phyloP scores from a whole-genome alignment of 2,329 filamentous ascomycete genomes.

The Fusarium compactum region DNA sequence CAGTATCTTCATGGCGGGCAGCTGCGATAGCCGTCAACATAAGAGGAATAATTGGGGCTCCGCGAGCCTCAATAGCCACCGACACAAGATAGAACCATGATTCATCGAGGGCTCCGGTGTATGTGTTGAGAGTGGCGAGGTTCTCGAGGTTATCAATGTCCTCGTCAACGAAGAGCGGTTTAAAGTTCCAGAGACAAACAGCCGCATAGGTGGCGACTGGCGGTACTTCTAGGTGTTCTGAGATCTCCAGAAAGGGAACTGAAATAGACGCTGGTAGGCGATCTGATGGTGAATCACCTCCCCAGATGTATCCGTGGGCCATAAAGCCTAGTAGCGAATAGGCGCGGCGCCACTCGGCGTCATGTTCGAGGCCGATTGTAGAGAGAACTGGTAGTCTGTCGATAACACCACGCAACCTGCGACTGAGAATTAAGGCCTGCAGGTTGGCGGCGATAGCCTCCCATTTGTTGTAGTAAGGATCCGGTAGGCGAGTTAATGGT shows the following conservation, averaged over 20 bases:
- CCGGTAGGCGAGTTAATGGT: conserved; percentile 83
- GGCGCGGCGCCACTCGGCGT: conserved; percentile 92
- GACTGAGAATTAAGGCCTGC: conserved; percentile 87
- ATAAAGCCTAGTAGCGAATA: conserved; percentile 93
- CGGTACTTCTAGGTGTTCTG: conserved; percentile 83
- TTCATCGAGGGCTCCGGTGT: conserved; percentile 94
- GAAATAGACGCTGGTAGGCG: conserved; percentile 84
- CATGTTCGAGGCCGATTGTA: conserved; percentile 82
- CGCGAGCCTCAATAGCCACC: conserved; percentile 93
- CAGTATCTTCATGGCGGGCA: conserved; percentile 75
- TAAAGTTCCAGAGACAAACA: conserved; percentile 96
- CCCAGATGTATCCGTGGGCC: conserved; percentile 96
- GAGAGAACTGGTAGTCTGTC: conserved; percentile 86
- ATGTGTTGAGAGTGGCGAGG: conserved; percentile 86
- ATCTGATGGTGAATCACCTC: conserved; percentile 84
- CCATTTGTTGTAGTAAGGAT: conserved; percentile 96
- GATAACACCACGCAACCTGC: conserved; percentile 82
- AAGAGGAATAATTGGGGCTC: conserved; percentile 85
- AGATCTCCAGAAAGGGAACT: conserved; percentile 82
- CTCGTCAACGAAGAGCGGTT: conserved; percentile 87
- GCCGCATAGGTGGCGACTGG: conserved; percentile 95
- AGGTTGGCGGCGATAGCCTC: conserved; percentile 88
- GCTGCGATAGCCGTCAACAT: conserved; percentile 91
- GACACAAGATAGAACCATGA: conserved; percentile 99
- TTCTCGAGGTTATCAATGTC: conserved; percentile 87